A percentile compares a stretch with the other conserved stretches of the same genome.
phyloP scores from a whole-genome alignment of 2,329 filamentous ascomycete species.

The Didymella pinodella region DNA sequence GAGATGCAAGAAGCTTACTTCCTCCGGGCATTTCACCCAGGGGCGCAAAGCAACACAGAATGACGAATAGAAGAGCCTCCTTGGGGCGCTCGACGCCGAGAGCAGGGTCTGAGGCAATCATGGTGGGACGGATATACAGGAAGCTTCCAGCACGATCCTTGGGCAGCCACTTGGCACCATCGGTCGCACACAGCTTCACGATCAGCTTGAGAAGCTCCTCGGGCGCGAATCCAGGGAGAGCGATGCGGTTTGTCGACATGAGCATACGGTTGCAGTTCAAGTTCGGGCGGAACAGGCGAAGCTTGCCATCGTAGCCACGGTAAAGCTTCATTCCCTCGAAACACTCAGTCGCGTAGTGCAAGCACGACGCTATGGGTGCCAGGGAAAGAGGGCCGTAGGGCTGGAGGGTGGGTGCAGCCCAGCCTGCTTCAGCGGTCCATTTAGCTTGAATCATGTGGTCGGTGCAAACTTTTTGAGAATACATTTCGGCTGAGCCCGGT shows the following conservation, averaged over 20 bases:
- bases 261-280: conserved; percentile 73
- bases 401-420: conserved; percentile 75
- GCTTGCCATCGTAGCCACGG: conserved; percentile 71
- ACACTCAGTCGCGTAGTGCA: conserved; percentile 91
- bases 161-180: conserved; percentile 82
- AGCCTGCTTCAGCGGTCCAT: conserved; percentile 73
- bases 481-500: conserved; percentile 51
- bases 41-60: conserved; percentile 61
- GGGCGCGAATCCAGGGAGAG: conserved; percentile 76
- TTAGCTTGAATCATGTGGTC: conserved; percentile 86
- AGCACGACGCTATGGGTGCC: conserved; percentile 79
- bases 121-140: conserved; percentile 84
- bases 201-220: conserved; percentile 78
- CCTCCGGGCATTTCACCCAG: conserved; percentile 50
- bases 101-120: conserved; percentile 83
- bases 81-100: conserved; percentile 82
- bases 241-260: conserved; percentile 67
- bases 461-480: conserved; percentile 62
- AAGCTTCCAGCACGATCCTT: conserved; percentile 71
- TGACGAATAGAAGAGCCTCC: conserved; percentile 89
- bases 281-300: conserved; percentile 80
- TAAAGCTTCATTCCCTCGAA: conserved; percentile 86
- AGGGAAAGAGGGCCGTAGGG: conserved; percentile 80
- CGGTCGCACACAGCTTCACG: conserved; percentile 72
- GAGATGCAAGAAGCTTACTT: conserved; percentile 78